phyloP scores from a whole-genome alignment of 305 asterid species.

The Fraxinus xanthoxyloides region DNA sequence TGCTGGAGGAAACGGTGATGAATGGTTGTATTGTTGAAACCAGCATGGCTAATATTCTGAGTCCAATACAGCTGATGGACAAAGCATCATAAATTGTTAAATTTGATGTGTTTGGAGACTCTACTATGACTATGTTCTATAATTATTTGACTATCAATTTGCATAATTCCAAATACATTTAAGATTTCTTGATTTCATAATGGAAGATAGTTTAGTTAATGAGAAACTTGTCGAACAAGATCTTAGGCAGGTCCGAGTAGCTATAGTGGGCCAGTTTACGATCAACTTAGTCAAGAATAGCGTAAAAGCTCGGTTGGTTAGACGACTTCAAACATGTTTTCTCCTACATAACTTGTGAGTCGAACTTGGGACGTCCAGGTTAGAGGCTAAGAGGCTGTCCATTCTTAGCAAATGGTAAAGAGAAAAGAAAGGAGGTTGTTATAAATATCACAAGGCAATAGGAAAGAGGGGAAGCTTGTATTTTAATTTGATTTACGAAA shows the following conservation, averaged over 20 bases:
- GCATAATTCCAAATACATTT: neutral
- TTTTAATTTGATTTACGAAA: too few relatives aligned
- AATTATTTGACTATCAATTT: neutral
- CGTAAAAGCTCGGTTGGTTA: neutral
- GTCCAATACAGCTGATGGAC: conserved; percentile 87
- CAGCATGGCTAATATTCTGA: conserved; percentile 81
- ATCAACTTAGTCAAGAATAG: too few relatives aligned
- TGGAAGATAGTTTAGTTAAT: neutral
- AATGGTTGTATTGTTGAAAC: conserved; percentile 27
- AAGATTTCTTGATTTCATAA: neutral
- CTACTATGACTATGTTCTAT: neutral
- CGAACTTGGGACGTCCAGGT: too few relatives aligned
- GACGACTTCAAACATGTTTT: neutral
- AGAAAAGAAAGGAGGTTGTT: too few relatives aligned
- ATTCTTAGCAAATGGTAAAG: too few relatives aligned
- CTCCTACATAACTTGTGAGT: too few relatives aligned
- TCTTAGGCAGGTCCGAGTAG: neutral
- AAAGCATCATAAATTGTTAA: conserved; percentile 59
- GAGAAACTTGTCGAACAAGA: neutral
- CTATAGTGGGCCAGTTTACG: neutral
- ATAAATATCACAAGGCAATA: too few relatives aligned
- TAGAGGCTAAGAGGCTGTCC: too few relatives aligned
- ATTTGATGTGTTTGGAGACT: neutral
- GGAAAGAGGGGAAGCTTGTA: too few relatives aligned
- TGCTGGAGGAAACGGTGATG: too few relatives aligned